Evolutionary conservation across 2,329 filamentous ascomycete species (phyloP).

Genomic region (Capronia americana): DNA sequence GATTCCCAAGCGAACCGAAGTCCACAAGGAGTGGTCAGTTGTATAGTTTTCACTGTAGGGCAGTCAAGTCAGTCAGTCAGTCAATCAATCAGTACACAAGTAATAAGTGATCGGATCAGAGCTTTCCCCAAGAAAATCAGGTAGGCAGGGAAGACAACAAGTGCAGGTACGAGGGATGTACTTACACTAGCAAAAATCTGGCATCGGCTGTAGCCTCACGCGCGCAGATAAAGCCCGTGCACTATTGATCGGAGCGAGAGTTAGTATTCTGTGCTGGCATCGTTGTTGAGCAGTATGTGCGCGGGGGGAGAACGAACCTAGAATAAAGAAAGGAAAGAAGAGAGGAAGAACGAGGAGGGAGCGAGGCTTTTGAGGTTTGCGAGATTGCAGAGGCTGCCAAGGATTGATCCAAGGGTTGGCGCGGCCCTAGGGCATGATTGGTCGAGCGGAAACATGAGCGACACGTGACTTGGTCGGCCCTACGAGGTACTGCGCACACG

Average conservation of each 20-base stretch:
- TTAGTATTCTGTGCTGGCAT: neutral
- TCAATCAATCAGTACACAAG: too few species aligned
- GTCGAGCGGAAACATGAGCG: too few species aligned
- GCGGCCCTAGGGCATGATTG: neutral
- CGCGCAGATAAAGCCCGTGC: constrained; percentile 76
- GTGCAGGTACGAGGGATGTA: too few species aligned
- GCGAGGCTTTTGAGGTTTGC: neutral
- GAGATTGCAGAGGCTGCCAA: neutral
- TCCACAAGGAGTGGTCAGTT: constrained; percentile 76
- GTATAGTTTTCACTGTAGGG: constrained; percentile 70
- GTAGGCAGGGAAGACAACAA: too few species aligned
- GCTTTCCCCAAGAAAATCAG: too few species aligned
- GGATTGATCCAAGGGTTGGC: neutral
- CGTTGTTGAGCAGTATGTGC: neutral
- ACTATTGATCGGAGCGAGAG: constrained; percentile 41
- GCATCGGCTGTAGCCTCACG: constrained; percentile 84
- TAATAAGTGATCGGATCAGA: too few species aligned
- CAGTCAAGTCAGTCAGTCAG: neutral
- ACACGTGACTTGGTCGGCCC: neutral
- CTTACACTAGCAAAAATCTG: constrained; percentile 76
- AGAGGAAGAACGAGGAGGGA: neutral
- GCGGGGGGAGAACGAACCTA: neutral
- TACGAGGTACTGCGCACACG: too few species aligned
- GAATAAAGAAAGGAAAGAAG: neutral
- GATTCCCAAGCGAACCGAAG: constrained; percentile 75